Percentiles rank a stretch among this genome's conserved stretches.
Evolutionary conservation across 116 monocot species (phyloP).

Genomic region (Iris pallida): DNA sequence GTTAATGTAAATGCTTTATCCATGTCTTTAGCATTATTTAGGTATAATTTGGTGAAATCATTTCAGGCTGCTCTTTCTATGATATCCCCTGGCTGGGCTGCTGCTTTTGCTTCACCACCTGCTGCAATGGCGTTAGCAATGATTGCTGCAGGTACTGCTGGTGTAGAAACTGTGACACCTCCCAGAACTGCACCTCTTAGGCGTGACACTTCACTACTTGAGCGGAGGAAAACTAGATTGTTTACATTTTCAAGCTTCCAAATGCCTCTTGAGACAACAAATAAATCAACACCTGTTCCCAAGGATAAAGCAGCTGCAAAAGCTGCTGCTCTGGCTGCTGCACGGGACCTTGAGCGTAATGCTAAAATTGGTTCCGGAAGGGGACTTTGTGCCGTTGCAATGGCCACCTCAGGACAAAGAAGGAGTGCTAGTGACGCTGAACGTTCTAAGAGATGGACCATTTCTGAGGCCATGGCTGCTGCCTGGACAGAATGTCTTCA

Average conservation of each 20-base stretch:
- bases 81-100: conserved; percentile 95
- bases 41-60: conserved; percentile 14
- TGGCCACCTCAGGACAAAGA: conserved; percentile 96
- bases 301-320: conserved; percentile 91
- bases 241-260: conserved; percentile 80
- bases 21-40: not conserved
- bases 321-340: conserved; percentile 91
- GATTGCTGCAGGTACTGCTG: conserved; percentile 93
- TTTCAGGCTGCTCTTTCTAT: conserved; percentile 87
- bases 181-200: conserved; percentile 35
- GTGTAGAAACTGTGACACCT: conserved; percentile 68
- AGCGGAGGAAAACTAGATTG: conserved; percentile 50
- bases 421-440: conserved; percentile 68
- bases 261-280: conserved; percentile 54
- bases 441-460: conserved; percentile 92
- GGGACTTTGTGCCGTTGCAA: conserved; percentile 98
- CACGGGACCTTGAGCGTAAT: conserved; percentile 79
- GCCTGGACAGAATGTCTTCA: conserved; percentile 91
- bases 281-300: conserved; percentile 41
- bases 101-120: conserved; percentile 98
- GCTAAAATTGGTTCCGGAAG: conserved; percentile 90
- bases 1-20: not conserved
- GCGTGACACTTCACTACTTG: conserved; percentile 71
- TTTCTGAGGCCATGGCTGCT: conserved; percentile 81
- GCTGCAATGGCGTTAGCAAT: conserved; percentile 98